phyloP scores from a whole-genome alignment of 169 alveolate genomes.

The Plasmodium gonderi region DNA sequence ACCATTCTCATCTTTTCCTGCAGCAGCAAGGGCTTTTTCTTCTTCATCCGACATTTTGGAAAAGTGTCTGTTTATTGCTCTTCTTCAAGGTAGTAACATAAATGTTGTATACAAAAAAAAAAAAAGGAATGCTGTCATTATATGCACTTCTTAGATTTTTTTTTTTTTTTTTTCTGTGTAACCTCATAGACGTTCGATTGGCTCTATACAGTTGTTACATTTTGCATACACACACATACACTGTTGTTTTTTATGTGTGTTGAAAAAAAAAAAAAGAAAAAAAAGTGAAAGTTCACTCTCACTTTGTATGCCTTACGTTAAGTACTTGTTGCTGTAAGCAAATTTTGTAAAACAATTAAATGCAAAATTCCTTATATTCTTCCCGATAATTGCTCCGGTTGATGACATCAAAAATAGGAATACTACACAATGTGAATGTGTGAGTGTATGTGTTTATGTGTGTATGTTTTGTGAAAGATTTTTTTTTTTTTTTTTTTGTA shows the following conservation, averaged over 20 bases:
- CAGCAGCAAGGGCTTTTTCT: conserved; percentile 57
- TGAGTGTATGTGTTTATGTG: too few species aligned
- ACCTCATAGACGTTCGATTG: too few species aligned
- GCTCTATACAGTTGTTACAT: too few species aligned
- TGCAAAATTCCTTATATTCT: neutral
- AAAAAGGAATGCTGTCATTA: neutral
- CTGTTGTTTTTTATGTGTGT: too few species aligned
- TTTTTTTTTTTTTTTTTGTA: too few species aligned
- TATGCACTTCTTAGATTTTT: neutral
- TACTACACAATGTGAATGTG: neutral
- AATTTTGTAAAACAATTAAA: neutral
- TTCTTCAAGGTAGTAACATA: neutral
- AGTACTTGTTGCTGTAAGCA: conserved; percentile 24
- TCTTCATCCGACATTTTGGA: conserved; percentile 56
- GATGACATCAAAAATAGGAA: conserved; percentile 6
- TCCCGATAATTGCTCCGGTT: neutral
- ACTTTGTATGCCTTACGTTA: conserved; percentile 17
- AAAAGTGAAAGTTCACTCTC: neutral
- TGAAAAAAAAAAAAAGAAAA: too few species aligned
- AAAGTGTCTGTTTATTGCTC: conserved; percentile 1
- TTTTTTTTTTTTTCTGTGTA: too few species aligned
- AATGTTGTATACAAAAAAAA: neutral
- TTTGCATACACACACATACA: too few species aligned
- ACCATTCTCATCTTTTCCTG: conserved; percentile 63
- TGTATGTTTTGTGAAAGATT: too few species aligned